phyloP scores from a whole-genome alignment of 495 filamentous ascomycete species.

The Hypoxylon trugodes region DNA sequence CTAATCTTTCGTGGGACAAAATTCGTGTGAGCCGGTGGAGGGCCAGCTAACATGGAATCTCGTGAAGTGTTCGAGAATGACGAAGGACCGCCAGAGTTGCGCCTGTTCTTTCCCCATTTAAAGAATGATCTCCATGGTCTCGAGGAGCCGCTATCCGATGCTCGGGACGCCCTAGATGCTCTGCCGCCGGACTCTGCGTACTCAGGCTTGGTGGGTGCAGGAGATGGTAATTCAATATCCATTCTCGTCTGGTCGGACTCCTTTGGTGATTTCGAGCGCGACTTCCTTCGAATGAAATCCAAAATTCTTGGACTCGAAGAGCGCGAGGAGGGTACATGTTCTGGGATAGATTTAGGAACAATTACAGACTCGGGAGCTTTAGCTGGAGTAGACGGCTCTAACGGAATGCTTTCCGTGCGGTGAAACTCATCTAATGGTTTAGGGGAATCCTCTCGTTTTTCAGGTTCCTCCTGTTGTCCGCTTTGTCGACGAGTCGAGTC shows the following conservation, averaged over 20 bases:
- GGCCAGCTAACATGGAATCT: conserved; percentile 68
- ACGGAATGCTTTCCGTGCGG: conserved; percentile 47
- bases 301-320: conserved; percentile 38
- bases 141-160: conserved; percentile 55
- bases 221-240: conserved; percentile 39
- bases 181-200: conserved; percentile 45
- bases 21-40: conserved; percentile 44
- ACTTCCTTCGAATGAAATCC: conserved; percentile 48
- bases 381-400: conserved; percentile 31
- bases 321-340: conserved; percentile 24
- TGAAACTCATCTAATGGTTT: conserved; percentile 50
- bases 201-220: conserved; percentile 46
- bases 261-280: conserved; percentile 50
- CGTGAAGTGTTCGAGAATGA: conserved; percentile 86
- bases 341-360: conserved; percentile 10
- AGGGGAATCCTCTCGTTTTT: conserved; percentile 32
- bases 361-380: conserved; percentile 14
- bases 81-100: conserved; percentile 64
- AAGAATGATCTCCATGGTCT: conserved; percentile 77
- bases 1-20: conserved; percentile 49
- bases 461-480: conserved; percentile 23
- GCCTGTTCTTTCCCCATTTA: conserved; percentile 68
- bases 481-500: conserved; percentile 34
- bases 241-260: conserved; percentile 22
- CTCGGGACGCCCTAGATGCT: too few relatives aligned